Evolutionary conservation across 192 early-diverging fungal species (phyloP), one percentile per base, ranked within the genome.

Genomic region (Coemansia sp.): DNA sequence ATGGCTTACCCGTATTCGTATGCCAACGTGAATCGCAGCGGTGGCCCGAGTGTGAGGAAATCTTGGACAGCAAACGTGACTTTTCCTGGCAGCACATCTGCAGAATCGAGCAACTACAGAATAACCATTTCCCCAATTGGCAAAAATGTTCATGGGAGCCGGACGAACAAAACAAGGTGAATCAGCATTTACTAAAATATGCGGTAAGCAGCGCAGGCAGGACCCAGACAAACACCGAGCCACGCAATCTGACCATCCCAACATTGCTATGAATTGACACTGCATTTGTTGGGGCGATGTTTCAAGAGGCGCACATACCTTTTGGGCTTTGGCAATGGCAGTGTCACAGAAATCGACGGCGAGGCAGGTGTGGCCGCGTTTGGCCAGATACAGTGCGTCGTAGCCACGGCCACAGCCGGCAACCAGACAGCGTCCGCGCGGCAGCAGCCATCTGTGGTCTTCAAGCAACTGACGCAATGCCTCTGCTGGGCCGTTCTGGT

Each of bases 361-460:
- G 17, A 82, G 69, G 31, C 81, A 73, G 10, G 74, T 60, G 21
- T 71, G 49, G 10, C 77, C 72, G 0, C 71, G 64, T n/a, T 75
- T 82, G 20, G 89, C 85, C 38, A 93, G 66, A 57, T 82, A 87
- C 63, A 89, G 64, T n/a, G 91, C 89, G 66, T 95, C 93, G 56
- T 89, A 83, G 7, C 91, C 87, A 22, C 64, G 60, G n/a, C 77
- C 77, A 64, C 77, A 80, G 14, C 77, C 77, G 9, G 77, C 68
- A 8, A 80, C 61, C 57, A 80, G 65, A 36, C 71, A 73, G 15
- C 77, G 68, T 11, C 77, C 77, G 12, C 60, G 64, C n/a, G 78
- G 78, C 53, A 81, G 57, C 44, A 73, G 66, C 73, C 72, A 81
- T 20, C 68, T 59, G 28, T 69, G 69, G 20, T 68, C 65, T 38